Percentiles rank a stretch among this genome's conserved stretches.
phyloP scores from a whole-genome alignment of 805 yeast genomes.

The Kodamaea jinghongensis region DNA sequence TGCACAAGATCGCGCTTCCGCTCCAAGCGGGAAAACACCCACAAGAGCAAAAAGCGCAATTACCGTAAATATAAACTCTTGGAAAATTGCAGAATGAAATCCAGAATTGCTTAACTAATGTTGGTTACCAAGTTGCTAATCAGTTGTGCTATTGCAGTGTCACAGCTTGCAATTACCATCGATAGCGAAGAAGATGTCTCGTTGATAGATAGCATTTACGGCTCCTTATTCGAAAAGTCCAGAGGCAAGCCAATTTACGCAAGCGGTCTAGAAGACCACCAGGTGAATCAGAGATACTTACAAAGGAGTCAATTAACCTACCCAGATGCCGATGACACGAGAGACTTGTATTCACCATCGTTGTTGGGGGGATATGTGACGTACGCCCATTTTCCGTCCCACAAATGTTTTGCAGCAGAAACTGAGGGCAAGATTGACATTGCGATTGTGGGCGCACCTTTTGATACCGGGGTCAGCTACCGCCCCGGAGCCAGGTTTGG shows the following conservation, averaged over 20 bases:
- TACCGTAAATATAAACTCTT: not conserved
- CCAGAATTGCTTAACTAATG: no score
- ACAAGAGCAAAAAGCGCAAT: no score
- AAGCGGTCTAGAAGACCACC: not conserved
- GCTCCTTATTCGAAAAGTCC: slow-evolving; percentile 20
- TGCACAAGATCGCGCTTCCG: no score
- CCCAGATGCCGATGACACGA: slow-evolving; percentile 35
- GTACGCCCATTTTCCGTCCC: slow-evolving; percentile 46
- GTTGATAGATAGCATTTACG: slow-evolving; percentile 27
- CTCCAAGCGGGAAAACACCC: no score
- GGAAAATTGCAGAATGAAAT: not conserved
- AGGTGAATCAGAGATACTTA: slow-evolving; percentile 14
- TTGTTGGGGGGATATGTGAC: slow-evolving; percentile 53
- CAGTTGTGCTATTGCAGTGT: not conserved
- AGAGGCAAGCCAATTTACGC: slow-evolving; percentile 4
- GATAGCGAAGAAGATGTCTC: slow-evolving; percentile 2
- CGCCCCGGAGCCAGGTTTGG: slow-evolving; percentile 62
- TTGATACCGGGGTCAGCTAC: slow-evolving; percentile 55
- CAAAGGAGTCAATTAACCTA: slow-evolving; percentile 18
- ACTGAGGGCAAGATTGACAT: slow-evolving; percentile 40
- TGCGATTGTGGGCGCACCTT: slow-evolving; percentile 59
- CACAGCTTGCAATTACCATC: slow-evolving; percentile 2
- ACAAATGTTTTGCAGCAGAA: slow-evolving; percentile 37
- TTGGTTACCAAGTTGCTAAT: no score
- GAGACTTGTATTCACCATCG: slow-evolving; percentile 14